phyloP scores from a whole-genome alignment of 805 yeast genomes.

The Pichia scutulata region DNA sequence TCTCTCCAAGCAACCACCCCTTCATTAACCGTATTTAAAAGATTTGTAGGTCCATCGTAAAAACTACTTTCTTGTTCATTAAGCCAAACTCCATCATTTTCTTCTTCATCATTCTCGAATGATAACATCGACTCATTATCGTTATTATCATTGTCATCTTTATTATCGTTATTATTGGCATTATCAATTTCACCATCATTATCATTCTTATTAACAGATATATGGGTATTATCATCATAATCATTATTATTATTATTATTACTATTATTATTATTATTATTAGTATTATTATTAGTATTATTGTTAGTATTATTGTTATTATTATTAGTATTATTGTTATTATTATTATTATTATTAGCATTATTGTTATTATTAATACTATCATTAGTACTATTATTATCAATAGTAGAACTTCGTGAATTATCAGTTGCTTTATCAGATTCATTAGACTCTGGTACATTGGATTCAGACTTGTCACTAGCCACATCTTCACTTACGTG shows the following conservation, averaged over 20 bases:
- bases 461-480: background rate
- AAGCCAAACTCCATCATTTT: constrained; percentile 36
- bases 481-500: background rate
- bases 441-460: background rate
- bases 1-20: constrained; percentile 20
- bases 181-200: background rate
- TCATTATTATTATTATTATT: background rate
- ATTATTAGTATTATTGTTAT: too few relatives aligned
- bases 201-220: too few relatives aligned
- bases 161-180: background rate
- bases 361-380: background rate
- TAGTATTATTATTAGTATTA: too few relatives aligned
- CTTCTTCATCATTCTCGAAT: background rate
- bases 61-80: constrained; percentile 34
- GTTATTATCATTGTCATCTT: background rate
- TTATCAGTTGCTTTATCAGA: too few relatives aligned
- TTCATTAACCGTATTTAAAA: constrained; percentile 51
- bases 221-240: background rate
- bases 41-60: constrained; percentile 64
- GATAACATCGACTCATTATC: background rate
- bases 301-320: too few relatives aligned
- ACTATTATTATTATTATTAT: too few relatives aligned
- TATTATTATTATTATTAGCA: background rate
- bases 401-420: too few relatives aligned
- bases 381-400: too few relatives aligned